Conservation (phyloP, 768 basidiomycete species). For the Russula emetica region DNA sequence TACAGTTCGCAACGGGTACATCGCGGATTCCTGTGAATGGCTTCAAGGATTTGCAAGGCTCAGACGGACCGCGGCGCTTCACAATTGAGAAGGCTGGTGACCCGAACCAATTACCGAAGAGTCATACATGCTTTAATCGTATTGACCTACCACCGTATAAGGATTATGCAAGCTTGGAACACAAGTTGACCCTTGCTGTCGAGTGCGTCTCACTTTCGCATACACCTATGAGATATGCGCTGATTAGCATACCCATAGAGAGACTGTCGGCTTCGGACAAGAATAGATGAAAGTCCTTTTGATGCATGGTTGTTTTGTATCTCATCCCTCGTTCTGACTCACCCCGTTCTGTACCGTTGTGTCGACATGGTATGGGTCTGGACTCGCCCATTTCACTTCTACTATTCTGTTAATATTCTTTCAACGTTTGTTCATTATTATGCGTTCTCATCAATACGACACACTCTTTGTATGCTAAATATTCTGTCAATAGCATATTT, state of each 20-base stretch:
- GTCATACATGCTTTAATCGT: constrained; percentile 92
- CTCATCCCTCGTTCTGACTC: constrained; percentile 1
- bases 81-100: constrained; percentile 99
- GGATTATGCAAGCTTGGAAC: constrained; percentile 89
- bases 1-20: constrained; percentile 97
- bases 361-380: neutral
- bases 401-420: constrained; percentile 6
- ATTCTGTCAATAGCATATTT: neutral
- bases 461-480: constrained; percentile 11
- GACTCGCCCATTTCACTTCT: neutral
- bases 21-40: constrained; percentile 97
- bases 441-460: neutral
- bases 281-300: constrained; percentile 46
- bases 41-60: constrained; percentile 97
- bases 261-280: constrained; percentile 92
- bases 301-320: neutral
- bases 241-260: constrained; percentile 44
- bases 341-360: neutral
- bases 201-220: constrained; percentile 56
- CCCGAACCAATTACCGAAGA: constrained; percentile 93
- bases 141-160: constrained; percentile 98
- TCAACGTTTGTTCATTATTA: neutral
- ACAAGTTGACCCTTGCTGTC: constrained; percentile 90
- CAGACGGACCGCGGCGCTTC: constrained; percentile 93
- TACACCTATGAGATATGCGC: constrained; percentile 7